Base-by-base conservation (phyloP, 331 rosid species). In the Malus hybrid region DNA sequence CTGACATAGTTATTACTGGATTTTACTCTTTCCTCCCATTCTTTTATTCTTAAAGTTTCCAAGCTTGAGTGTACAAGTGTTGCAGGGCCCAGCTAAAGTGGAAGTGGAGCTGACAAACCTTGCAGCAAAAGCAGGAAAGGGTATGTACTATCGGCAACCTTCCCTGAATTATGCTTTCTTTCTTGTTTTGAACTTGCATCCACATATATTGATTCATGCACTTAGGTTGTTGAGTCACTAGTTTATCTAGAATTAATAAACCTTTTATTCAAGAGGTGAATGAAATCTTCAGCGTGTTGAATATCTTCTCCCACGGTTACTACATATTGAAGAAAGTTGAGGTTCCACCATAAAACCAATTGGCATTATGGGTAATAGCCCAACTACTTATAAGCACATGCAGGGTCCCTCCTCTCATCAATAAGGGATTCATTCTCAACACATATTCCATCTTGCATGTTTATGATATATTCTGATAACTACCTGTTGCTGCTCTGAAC, bases 61-160 rank as follows among this genome's bases (percentile, higher is more conserved):
- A 62, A 60, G 22, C 11, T 44, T 62, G 76, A 60, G 69, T 39
- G 57, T 77, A 34, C 75, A 50, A 66, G 74, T 77, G 76, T 76
- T 81, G 80, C 87, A 95, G 99, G 97, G 83, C 62, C 87, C 89
- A 33, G 97, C 99, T 44, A 92, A 87, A 82, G 77, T 95, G 89
- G 99, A 95, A 84, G 89, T 95, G 74, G 99, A 95, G 85, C 90
- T 95, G 77, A 92, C 99, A 74, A 95, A 95, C 83, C 97, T 95
- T 46, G 89, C 92, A 8, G 99, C 99, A 33, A 95, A 90, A 85
- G 97, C 99, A 64, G 99, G 99, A 67, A 95, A 95, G 87, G 99
- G 99, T 90, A 80, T 57, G 71, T 82, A 30, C 73, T 72, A 36
- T 52, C 3, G 44, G 12, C 33, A 39, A 42, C 30, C 7, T 39